These are phyloP conservation scores for Adansonia gregorii DNA, from an alignment of 441 rosid genomes.

Conservation along the genomic window DNA sequence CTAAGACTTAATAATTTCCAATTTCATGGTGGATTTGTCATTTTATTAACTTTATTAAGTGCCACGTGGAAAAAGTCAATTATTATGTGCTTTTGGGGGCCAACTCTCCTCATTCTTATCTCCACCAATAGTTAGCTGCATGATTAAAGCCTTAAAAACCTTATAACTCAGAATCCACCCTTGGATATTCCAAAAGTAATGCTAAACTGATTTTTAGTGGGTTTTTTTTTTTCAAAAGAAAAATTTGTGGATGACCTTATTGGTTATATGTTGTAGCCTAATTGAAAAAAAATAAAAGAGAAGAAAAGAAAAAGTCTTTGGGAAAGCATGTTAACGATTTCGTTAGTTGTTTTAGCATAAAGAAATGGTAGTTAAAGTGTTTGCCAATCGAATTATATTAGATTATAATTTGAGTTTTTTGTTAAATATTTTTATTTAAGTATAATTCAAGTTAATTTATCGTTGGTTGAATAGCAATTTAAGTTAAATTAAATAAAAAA, in stretches of 20 bases:
- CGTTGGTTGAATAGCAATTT: too few relatives aligned
- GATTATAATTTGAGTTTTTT: too few relatives aligned
- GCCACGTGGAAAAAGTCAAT: not conserved
- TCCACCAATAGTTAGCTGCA: not conserved
- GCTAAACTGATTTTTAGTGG: not conserved
- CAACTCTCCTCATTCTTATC: slow-evolving; percentile 1
- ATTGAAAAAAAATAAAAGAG: not conserved
- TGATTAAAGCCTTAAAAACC: not conserved
- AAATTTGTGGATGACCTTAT: not conserved
- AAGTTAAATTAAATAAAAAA: too few relatives aligned
- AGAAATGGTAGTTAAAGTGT: too few relatives aligned
- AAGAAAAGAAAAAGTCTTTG: not conserved
- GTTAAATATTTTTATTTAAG: too few relatives aligned
- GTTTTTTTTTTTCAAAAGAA: not conserved
- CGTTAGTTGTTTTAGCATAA: too few relatives aligned
- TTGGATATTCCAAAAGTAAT: not conserved
- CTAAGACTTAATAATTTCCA: not conserved
- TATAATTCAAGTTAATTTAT: too few relatives aligned
- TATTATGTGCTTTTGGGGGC: not conserved
- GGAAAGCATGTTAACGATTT: not conserved
- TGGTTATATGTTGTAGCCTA: not conserved
- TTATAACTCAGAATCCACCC: not conserved
- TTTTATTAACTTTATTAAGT: slow-evolving; percentile 7
- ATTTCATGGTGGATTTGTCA: not conserved
- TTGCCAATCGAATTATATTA: too few relatives aligned